A percentile compares a stretch with the other conserved stretches of the same genome.
Evolutionary conservation across 1,139 yeast species (phyloP).

Genomic region (Magnusiomyces fungicola): DNA sequence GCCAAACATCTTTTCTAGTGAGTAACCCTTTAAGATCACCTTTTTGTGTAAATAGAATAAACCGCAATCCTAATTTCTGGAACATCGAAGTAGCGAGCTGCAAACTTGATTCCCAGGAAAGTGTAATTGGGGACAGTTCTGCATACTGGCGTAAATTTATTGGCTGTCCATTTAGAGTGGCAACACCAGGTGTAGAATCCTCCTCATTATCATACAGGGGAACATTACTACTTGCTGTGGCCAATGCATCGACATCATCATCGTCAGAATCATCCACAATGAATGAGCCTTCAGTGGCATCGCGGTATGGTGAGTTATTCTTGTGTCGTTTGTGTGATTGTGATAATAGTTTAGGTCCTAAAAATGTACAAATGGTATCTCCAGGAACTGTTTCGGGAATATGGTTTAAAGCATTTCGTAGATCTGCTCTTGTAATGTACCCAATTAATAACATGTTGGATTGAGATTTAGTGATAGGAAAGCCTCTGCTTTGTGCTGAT

Average conservation of each 20-base stretch:
- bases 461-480: conserved; percentile 35
- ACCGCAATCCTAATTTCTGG: conserved; percentile 47
- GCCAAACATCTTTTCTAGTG: conserved; percentile 60
- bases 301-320: neutral
- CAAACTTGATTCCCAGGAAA: conserved; percentile 30
- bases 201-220: too few relatives aligned
- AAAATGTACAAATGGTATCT: conserved; percentile 19
- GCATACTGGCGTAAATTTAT: conserved; percentile 23
- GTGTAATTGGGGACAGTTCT: conserved; percentile 28
- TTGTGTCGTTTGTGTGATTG: neutral
- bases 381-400: conserved; percentile 6
- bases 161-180: neutral
- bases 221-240: too few relatives aligned
- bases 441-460: conserved; percentile 34
- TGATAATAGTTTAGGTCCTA: conserved; percentile 7
- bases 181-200: too few relatives aligned
- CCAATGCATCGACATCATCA: too few relatives aligned
- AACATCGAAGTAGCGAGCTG: conserved; percentile 45
- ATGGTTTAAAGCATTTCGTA: conserved; percentile 28
- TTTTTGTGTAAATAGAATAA: conserved; percentile 45
- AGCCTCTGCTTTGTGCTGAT: conserved; percentile 30
- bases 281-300: too few relatives aligned
- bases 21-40: conserved; percentile 44
- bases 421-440: conserved; percentile 35
- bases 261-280: too few relatives aligned